A percentile compares a stretch with the other conserved stretches of the same genome.
phyloP scores from a whole-genome alignment of 352 stramenopile species.

The Pythium rishiriense region DNA sequence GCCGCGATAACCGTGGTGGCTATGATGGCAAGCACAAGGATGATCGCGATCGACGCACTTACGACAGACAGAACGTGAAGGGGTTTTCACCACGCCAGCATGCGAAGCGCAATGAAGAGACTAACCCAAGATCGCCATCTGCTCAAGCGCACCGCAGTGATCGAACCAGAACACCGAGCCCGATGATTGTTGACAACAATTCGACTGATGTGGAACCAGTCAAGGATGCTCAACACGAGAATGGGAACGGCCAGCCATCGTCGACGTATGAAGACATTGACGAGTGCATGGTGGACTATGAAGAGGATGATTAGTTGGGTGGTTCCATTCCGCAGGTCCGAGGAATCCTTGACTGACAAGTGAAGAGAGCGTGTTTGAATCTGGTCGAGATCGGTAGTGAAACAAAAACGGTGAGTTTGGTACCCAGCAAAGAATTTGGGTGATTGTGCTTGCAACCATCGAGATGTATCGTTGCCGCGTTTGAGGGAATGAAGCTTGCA shows the following conservation, averaged over 20 bases:
- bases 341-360: neutral
- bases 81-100: neutral
- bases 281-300: slow-evolving; percentile 81
- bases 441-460: neutral
- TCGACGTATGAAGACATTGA: slow-evolving; percentile 57
- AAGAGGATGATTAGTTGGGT: slow-evolving; percentile 70
- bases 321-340: neutral
- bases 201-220: neutral
- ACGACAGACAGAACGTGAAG: neutral
- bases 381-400: neutral
- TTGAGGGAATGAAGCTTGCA: slow-evolving; percentile 16
- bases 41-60: neutral
- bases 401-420: slow-evolving; percentile 8
- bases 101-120: neutral
- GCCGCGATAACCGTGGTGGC: neutral
- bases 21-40: slow-evolving; percentile 7
- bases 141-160: slow-evolving; percentile 24
- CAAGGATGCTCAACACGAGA: neutral
- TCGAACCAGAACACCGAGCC: slow-evolving; percentile 18
- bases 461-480: neutral
- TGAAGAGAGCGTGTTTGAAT: neutral
- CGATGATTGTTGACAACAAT: slow-evolving; percentile 12
- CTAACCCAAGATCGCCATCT: slow-evolving; percentile 42
- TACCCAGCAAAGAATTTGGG: neutral
- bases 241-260: slow-evolving; percentile 13